Evolutionary conservation across 208 protist species (phyloP).

Genomic region (Leishmania amazonensis): DNA sequence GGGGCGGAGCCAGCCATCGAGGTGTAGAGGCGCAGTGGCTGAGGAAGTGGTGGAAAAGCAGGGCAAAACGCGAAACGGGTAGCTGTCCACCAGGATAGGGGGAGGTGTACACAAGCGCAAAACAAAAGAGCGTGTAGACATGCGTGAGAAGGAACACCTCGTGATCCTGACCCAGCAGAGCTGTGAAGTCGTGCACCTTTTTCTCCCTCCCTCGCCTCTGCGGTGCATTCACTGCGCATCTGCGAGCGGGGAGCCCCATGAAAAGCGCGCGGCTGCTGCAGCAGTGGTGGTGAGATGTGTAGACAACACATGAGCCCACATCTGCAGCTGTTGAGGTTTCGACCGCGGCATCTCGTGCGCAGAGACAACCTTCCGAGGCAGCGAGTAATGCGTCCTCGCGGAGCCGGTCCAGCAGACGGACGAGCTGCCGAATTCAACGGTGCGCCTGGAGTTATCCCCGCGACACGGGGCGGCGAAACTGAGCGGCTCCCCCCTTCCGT

Average conservation of each 20-base stretch:
- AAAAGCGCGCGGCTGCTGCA: neutral
- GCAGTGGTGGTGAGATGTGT: neutral
- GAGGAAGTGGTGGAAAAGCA: neutral
- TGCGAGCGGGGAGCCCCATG: neutral
- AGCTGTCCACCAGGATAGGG: neutral
- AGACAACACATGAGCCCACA: constrained; percentile 3
- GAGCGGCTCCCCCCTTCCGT: neutral
- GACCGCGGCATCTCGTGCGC: neutral
- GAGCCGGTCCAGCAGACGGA: neutral
- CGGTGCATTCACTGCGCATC: neutral
- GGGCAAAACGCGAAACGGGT: neutral
- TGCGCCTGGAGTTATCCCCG: neutral
- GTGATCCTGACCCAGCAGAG: neutral
- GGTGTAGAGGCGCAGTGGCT: neutral
- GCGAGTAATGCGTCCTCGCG: neutral
- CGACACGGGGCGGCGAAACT: neutral
- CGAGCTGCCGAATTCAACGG: neutral
- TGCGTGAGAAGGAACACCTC: neutral
- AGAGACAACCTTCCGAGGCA: neutral
- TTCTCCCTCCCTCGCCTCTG: neutral
- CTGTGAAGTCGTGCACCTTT: neutral
- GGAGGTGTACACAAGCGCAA: neutral
- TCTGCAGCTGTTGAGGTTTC: neutral
- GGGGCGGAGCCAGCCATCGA: neutral
- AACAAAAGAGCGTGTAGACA: neutral